Percentiles rank a stretch among this genome's conserved stretches.
Evolutionary conservation across 2,329 filamentous ascomycete genomes (phyloP).

Genomic region (Diaporthe sp.): DNA sequence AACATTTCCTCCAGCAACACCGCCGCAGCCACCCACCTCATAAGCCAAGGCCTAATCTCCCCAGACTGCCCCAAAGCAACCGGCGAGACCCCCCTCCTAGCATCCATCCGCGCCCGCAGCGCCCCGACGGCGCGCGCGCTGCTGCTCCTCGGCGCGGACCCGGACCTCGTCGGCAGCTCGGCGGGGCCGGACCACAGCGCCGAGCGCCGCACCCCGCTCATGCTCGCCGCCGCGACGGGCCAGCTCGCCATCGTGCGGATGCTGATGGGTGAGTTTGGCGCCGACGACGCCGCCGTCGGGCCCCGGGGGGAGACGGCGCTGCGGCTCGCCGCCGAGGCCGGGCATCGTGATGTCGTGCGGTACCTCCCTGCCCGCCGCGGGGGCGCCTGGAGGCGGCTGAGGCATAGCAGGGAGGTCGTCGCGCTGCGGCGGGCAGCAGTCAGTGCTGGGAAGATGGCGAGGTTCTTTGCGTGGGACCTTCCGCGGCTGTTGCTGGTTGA

Average conservation of each 20-base stretch:
- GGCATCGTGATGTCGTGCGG: slow-evolving; percentile 58
- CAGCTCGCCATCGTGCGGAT: slow-evolving; percentile 57
- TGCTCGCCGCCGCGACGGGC: slow-evolving; percentile 57
- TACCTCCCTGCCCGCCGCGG: slow-evolving; percentile 56
- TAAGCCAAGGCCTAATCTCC: slow-evolving; percentile 53
- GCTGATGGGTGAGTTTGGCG: slow-evolving; percentile 55
- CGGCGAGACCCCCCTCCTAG: slow-evolving; percentile 53
- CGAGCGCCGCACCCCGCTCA: slow-evolving; percentile 54
- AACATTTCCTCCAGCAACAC: not conserved
- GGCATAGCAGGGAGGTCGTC: slow-evolving; percentile 14
- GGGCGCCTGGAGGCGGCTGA: slow-evolving; percentile 56
- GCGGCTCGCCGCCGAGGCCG: slow-evolving; percentile 57
- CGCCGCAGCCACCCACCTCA: slow-evolving; percentile 39
- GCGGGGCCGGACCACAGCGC: not conserved
- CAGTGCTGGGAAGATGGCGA: too few species aligned
- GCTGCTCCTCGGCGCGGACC: slow-evolving; percentile 52
- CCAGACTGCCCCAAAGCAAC: slow-evolving; percentile 51
- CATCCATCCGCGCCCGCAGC: slow-evolving; percentile 50
- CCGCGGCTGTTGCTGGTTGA: not conserved
- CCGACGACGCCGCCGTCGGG: slow-evolving; percentile 59
- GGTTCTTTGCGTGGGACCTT: not conserved
- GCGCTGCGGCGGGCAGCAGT: not conserved
- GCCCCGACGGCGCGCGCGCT: slow-evolving; percentile 52
- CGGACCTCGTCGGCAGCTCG: slow-evolving; percentile 47
- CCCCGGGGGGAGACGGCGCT: slow-evolving; percentile 61